These are phyloP conservation scores for Microbotryomycetes sp. DNA, from an alignment of 1,284 basidiomycete genomes.

Conservation along the genomic window DNA sequence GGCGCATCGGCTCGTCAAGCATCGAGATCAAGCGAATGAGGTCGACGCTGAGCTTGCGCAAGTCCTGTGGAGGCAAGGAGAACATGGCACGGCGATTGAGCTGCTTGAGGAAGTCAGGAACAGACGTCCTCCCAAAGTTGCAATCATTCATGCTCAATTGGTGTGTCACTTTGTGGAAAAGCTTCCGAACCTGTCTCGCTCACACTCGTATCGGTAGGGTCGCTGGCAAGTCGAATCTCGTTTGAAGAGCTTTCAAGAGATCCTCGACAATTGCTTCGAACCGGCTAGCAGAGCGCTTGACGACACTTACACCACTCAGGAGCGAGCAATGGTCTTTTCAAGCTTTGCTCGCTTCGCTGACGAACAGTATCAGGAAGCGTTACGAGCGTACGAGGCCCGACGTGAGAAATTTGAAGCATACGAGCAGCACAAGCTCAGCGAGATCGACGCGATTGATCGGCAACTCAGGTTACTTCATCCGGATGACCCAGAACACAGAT, in stretches of 20 bases:
- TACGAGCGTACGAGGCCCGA: conserved; percentile 5
- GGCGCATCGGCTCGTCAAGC: conserved; percentile 58
- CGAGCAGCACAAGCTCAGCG: conserved; percentile 27
- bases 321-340: conserved; percentile 61
- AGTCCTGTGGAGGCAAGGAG: conserved; percentile 80
- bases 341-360: conserved; percentile 85
- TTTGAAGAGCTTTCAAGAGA: conserved; percentile 69
- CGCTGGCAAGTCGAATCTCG: conserved; percentile 83
- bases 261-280: conserved; percentile 62
- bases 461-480: conserved; percentile 42
- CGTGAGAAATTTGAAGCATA: conserved; percentile 42
- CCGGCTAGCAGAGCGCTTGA: conserved; percentile 47
- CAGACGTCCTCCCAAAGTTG: background rate
- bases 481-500: conserved; percentile 3
- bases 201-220: conserved; percentile 50
- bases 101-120: conserved; percentile 9
- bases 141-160: conserved; percentile 46
- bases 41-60: conserved; percentile 76
- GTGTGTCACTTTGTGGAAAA: conserved; percentile 44
- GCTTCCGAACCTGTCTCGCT: background rate
- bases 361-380: conserved; percentile 60
- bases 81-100: conserved; percentile 74
- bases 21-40: conserved; percentile 41
- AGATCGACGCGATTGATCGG: conserved; percentile 38
- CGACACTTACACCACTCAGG: background rate